Evolutionary conservation across 306 rosid species (phyloP), one percentile per base, ranked within the genome.

Genomic region (Hippophae rhamnoides): DNA sequence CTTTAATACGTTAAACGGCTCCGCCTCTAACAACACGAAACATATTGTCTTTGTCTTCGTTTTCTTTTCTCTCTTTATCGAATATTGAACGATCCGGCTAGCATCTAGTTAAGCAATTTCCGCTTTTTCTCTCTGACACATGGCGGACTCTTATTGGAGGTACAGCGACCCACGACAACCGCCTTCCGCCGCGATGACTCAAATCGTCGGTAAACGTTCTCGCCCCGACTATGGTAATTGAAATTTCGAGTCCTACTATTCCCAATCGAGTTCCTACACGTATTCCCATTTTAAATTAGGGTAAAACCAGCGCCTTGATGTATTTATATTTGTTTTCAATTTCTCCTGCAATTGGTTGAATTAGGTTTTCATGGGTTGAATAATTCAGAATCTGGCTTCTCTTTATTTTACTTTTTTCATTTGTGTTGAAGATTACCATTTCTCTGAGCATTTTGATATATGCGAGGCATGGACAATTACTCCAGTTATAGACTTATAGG

Each of bases 111-210:
- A 2, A 31, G 38, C 38, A 31, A 31, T 31, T 4, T 31, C 38
- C 38, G 38, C 0, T 1, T 31, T 31, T 31, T 4, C 38, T 31
- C 5, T 52, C 38, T 31, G 5, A 31, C 54, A 14, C 63, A 90
- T 90, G 98, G 84, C 96, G 43, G 94, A 90, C 69, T 82, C 79
- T 53, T 87, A 87, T 43, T 87, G 98, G 98, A 83, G 95, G 84
- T 90, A 90, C 77, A 66, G 78, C 66, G 96, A 90, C 10, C 46
- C 92, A 10, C 89, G 90, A 41, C 86, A 79, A 58, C 75, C 70
- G 6, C 85, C 83, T 5, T 65, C 81, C 10, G 58, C 84, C 64
- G 77, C 76, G 63, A 65, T 84, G 47, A 43, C 86, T 56, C 25
- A 86, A 49, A 51, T 82, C 68, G 71, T 77, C 64, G 96, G 82